Evolutionary conservation across 2,329 filamentous ascomycete species (phyloP).

Genomic region (Fusarium lateritium): DNA sequence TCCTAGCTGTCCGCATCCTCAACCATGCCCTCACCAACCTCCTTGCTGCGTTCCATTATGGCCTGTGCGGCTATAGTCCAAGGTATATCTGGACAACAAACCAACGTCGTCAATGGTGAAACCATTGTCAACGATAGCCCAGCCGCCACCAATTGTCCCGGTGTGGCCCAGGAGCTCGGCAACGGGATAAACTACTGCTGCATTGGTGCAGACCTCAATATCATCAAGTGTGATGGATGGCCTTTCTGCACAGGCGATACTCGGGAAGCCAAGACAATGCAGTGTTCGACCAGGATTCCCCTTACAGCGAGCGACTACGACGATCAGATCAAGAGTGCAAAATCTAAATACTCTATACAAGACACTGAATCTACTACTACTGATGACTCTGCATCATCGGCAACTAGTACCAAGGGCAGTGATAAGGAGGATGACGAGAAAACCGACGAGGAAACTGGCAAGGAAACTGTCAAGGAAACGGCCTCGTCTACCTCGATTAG

Average conservation of each 20-base stretch:
- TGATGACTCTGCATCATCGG: background rate
- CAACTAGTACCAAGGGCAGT: background rate
- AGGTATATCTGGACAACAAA: background rate
- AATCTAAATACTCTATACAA: constrained; percentile 7
- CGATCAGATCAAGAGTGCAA: constrained; percentile 17
- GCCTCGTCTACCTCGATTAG: background rate
- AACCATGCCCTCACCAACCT: background rate
- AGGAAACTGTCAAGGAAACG: background rate
- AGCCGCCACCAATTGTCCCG: constrained; percentile 5
- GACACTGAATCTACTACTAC: background rate
- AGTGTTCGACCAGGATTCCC: constrained; percentile 11
- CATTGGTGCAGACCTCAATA: constrained; percentile 16
- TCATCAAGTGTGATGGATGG: constrained; percentile 30
- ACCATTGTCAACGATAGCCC: too few species aligned
- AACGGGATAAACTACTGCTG: constrained; percentile 14
- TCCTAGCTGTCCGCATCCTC: too few species aligned
- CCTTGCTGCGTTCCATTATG: background rate
- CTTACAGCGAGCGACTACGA: constrained; percentile 16
- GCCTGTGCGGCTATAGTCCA: background rate
- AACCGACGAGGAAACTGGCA: background rate
- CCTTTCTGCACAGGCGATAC: constrained; percentile 25
- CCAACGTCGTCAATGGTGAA: background rate
- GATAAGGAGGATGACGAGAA: background rate
- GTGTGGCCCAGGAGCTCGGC: background rate
- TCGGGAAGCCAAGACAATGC: constrained; percentile 3